These are phyloP conservation scores for Sporothrix sp. DNA, from an alignment of 2,329 filamentous ascomycete species.

Conservation along the genomic window DNA sequence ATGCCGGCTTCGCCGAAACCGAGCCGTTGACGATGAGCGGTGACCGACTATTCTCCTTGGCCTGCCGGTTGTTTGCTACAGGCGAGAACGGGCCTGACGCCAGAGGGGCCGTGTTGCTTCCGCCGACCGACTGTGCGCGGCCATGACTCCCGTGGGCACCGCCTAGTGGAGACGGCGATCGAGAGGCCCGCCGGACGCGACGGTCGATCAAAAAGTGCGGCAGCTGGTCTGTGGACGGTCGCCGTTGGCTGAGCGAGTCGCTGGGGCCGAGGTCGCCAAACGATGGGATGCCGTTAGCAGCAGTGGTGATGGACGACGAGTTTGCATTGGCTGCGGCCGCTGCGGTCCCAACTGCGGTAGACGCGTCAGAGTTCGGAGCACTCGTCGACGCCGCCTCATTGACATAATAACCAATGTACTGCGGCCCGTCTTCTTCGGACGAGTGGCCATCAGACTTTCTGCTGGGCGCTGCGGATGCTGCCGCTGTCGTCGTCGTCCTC, in stretches of 20 bases:
- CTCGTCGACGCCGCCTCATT: conserved; percentile 24
- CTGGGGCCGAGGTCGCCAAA: conserved; percentile 37
- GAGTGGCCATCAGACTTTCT: conserved; percentile 34
- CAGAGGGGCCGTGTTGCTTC: conserved; percentile 31
- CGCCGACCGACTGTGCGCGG: conserved; percentile 34
- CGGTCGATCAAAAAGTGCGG: conserved; percentile 45
- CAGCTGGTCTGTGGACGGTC: conserved; percentile 44
- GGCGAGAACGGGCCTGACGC: conserved; percentile 29
- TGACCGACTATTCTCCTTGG: conserved; percentile 22
- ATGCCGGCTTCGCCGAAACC: conserved; percentile 20
- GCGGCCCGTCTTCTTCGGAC: conserved; percentile 37
- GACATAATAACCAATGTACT: conserved; percentile 30
- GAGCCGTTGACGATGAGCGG: conserved; percentile 26
- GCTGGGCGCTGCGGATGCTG: conserved; percentile 26
- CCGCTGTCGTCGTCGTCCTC: not conserved
- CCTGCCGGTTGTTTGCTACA: conserved; percentile 21
- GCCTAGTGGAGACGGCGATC: conserved; percentile 45
- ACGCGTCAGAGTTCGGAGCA: conserved; percentile 16
- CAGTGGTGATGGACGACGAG: conserved; percentile 14
- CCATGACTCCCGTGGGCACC: conserved; percentile 27
- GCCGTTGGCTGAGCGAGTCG: conserved; percentile 25
- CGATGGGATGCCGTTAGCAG: conserved; percentile 32
- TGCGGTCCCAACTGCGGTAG: not conserved
- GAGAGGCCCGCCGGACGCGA: conserved; percentile 42
- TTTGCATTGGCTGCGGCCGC: not conserved